Conservation (phyloP, 192 early-diverging fungal species). For the Dispira simplex region DNA sequence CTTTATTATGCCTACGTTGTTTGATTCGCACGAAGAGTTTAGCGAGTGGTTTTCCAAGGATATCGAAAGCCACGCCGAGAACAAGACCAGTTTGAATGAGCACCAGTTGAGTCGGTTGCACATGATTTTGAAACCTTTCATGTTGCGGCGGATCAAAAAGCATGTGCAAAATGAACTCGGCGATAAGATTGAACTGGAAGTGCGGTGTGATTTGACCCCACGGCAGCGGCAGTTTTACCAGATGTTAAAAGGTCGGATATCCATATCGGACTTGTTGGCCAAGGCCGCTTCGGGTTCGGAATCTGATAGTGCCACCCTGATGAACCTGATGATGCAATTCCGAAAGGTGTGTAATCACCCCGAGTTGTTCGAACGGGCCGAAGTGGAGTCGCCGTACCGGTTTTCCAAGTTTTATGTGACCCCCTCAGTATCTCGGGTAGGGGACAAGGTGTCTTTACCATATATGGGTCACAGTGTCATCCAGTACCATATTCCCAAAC, state of each 20-base stretch:
- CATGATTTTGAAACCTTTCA: constrained; percentile 90
- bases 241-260: constrained; percentile 62
- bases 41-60: constrained; percentile 91
- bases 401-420: constrained; percentile 40
- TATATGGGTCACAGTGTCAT: constrained; percentile 48
- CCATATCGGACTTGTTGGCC: constrained; percentile 56
- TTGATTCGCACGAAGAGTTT: constrained; percentile 87
- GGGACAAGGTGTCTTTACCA: constrained; percentile 33
- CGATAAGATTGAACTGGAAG: constrained; percentile 78
- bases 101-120: constrained; percentile 74
- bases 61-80: constrained; percentile 80
- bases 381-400: constrained; percentile 56
- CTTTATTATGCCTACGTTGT: constrained; percentile 91
- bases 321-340: constrained; percentile 93
- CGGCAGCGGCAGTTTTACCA: constrained; percentile 57
- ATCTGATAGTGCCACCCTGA: constrained; percentile 60
- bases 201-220: constrained; percentile 62
- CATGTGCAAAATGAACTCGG: constrained; percentile 84
- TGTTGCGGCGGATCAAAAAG: constrained; percentile 79
- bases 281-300: constrained; percentile 42
- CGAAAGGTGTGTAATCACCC: constrained; percentile 84
- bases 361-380: constrained; percentile 73
- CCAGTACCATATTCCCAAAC: constrained; percentile 46
- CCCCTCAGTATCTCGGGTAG: constrained; percentile 41
- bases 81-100: constrained; percentile 61